Conservation (phyloP, 768 basidiomycete species). For the Ephemerocybe angulata region DNA sequence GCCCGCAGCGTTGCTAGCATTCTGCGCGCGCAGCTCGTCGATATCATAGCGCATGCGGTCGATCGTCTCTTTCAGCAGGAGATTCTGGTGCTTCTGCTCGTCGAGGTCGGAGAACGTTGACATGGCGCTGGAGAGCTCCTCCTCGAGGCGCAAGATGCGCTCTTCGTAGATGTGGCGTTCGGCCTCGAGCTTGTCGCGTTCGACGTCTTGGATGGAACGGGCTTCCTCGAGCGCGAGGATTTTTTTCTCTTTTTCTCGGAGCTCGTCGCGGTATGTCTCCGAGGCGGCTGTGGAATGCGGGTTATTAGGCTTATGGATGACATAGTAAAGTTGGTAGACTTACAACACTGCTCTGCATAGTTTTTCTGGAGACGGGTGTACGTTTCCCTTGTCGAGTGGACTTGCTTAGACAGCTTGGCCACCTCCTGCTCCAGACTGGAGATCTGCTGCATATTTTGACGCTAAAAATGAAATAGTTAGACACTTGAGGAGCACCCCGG, state of each 20-base stretch:
- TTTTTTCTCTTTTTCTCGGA: conserved; percentile 72
- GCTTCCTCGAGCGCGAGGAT: conserved; percentile 64
- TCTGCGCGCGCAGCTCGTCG: conserved; percentile 75
- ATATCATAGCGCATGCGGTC: conserved; percentile 92
- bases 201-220: conserved; percentile 56
- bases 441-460: conserved; percentile 64
- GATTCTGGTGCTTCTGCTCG: conserved; percentile 92
- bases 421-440: conserved; percentile 73
- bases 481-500: background rate
- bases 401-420: conserved; percentile 63
- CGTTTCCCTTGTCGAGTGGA: conserved; percentile 69
- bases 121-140: conserved; percentile 66
- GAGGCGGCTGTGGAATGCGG: conserved; percentile 51
- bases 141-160: conserved; percentile 64
- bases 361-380: conserved; percentile 80
- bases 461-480: conserved; percentile 33
- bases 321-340: conserved; percentile 25
- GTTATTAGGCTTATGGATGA: conserved; percentile 2
- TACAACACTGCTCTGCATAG: conserved; percentile 85
- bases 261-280: conserved; percentile 70
- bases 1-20: conserved; percentile 28
- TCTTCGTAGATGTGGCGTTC: conserved; percentile 73
- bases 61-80: conserved; percentile 92
- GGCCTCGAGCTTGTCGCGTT: conserved; percentile 59
- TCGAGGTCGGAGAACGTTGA: conserved; percentile 74